phyloP scores from a whole-genome alignment of 495 filamentous ascomycete genomes.

The Hyaloscypha finlandica region DNA sequence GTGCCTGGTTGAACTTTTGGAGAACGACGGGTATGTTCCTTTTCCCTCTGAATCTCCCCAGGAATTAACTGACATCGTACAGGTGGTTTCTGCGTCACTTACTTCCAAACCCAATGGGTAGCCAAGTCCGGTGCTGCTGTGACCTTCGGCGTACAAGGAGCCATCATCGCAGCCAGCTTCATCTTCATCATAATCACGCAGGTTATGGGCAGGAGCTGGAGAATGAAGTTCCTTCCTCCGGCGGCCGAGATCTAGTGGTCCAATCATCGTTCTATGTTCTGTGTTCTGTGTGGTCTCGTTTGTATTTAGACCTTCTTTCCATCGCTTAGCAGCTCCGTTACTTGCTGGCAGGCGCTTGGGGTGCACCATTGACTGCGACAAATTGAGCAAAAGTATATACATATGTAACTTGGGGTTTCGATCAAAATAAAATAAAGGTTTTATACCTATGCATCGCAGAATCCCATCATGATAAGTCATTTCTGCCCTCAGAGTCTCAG shows the following conservation, averaged over 20 bases:
- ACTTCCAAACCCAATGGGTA: conserved; percentile 40
- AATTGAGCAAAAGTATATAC: neutral
- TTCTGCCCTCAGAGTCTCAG: too few relatives aligned
- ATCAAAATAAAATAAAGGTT: too few relatives aligned
- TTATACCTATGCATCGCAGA: too few relatives aligned
- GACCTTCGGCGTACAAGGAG: conserved; percentile 37
- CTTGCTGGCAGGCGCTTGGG: neutral
- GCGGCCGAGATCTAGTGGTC: conserved; percentile 14
- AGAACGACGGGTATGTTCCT: conserved; percentile 28
- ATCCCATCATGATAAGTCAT: too few relatives aligned
- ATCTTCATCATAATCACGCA: conserved; percentile 18
- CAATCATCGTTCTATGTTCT: neutral
- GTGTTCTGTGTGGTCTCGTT: neutral
- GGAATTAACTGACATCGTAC: neutral
- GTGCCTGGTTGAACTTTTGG: conserved; percentile 37
- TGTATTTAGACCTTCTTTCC: neutral
- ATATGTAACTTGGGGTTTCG: neutral
- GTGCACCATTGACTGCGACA: neutral
- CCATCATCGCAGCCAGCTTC: conserved; percentile 25
- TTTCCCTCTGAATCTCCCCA: neutral
- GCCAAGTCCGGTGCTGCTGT: conserved; percentile 29
- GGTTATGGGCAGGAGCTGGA: conserved; percentile 16
- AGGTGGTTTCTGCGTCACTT: conserved; percentile 39
- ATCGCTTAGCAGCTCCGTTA: neutral
- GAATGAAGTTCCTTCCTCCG: conserved; percentile 20